phyloP scores from a whole-genome alignment of 1,284 basidiomycete genomes.

The Earliella scabrosa region DNA sequence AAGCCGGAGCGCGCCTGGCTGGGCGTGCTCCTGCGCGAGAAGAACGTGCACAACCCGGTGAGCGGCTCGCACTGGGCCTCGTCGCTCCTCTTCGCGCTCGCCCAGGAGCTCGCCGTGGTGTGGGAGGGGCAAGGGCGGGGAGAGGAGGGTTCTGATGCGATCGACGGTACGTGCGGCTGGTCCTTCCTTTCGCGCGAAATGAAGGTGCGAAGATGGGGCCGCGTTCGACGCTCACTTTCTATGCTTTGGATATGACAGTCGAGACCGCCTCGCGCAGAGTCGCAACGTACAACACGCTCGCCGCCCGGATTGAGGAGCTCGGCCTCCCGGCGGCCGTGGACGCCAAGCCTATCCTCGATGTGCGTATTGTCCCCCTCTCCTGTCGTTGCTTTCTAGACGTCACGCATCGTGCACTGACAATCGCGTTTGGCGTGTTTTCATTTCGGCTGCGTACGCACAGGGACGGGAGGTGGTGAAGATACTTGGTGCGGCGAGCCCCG shows the following conservation, averaged over 20 bases:
- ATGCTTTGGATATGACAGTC: conserved; percentile 5
- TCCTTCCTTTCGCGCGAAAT: too few relatives aligned
- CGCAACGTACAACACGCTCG: conserved; percentile 69
- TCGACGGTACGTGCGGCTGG: too few relatives aligned
- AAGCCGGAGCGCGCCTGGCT: conserved; percentile 57
- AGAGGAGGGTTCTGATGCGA: too few relatives aligned
- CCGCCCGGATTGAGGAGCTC: conserved; percentile 62
- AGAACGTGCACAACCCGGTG: conserved; percentile 63
- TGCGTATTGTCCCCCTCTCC: conserved; percentile 42
- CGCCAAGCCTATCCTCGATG: conserved; percentile 76
- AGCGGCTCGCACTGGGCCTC: conserved; percentile 74
- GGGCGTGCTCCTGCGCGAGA: conserved; percentile 70
- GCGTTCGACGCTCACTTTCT: background rate
- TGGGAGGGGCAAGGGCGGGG: conserved; percentile 52
- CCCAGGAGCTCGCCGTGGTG: conserved; percentile 67
- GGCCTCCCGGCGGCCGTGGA: conserved; percentile 66
- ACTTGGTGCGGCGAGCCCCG: conserved; percentile 60
- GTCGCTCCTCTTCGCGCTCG: conserved; percentile 76
- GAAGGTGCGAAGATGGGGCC: background rate
- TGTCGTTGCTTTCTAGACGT: background rate
- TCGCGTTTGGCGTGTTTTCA: background rate
- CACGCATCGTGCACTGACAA: background rate
- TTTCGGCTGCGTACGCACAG: conserved; percentile 46
- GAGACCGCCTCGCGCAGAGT: conserved; percentile 51
- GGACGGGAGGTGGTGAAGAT: conserved; percentile 69